phyloP scores from a whole-genome alignment of 2,329 filamentous ascomycete genomes.

The Hypomyces rosellus region DNA sequence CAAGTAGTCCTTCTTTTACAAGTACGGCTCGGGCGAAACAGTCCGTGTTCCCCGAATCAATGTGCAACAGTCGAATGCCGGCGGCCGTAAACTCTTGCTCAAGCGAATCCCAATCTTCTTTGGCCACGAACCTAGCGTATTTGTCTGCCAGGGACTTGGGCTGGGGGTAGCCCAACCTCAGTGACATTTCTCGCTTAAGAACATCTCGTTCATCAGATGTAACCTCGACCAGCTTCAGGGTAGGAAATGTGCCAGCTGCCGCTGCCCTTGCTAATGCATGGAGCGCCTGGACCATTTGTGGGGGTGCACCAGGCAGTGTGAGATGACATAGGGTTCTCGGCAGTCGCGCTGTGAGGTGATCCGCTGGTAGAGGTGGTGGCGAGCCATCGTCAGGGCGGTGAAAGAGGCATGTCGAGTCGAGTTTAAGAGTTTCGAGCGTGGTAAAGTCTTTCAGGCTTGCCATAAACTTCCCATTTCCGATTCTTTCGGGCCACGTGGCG shows the following conservation, averaged over 20 bases:
- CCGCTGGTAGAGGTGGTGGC: background rate
- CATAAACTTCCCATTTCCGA: background rate
- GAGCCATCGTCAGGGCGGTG: background rate
- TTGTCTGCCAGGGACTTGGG: background rate
- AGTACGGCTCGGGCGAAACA: conserved; percentile 4
- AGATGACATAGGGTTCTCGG: background rate
- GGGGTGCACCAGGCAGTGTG: conserved; percentile 2
- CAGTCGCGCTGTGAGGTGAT: conserved; percentile 1
- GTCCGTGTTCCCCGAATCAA: background rate
- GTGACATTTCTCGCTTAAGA: conserved; percentile 2
- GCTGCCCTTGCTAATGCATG: background rate
- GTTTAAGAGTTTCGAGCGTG: conserved; percentile 3
- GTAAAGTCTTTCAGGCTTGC: background rate
- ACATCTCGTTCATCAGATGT: background rate
- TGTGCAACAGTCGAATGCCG: background rate
- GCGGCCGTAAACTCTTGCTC: background rate
- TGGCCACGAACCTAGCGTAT: background rate
- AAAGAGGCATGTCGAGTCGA: conserved; percentile 5
- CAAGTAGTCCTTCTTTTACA: background rate
- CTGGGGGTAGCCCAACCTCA: background rate
- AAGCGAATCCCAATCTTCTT: background rate
- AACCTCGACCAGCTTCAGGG: background rate
- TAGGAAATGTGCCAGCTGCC: background rate
- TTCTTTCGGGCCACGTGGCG: conserved; percentile 3
- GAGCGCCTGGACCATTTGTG: conserved; percentile 3